Evolutionary conservation across 2,329 filamentous ascomycete species (phyloP).

Genomic region (Leptodontidium sp.): DNA sequence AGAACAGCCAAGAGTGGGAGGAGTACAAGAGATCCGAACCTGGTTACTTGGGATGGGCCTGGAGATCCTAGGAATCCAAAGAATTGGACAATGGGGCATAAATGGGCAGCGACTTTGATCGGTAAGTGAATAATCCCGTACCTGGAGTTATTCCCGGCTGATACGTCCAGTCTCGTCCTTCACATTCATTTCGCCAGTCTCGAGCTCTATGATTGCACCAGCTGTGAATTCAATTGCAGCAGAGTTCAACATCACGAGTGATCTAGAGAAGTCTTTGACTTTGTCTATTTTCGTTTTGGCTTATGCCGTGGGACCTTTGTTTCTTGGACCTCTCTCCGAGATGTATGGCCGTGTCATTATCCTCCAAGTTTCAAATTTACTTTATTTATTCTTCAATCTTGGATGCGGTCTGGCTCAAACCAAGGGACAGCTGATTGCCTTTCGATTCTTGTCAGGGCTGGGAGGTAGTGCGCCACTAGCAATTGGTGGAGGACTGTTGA

Average conservation of each 20-base stretch:
- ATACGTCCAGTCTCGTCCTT: slow-evolving; percentile 52
- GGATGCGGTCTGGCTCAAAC: slow-evolving; percentile 56
- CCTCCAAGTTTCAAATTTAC: slow-evolving; percentile 54
- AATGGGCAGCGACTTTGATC: slow-evolving; percentile 59
- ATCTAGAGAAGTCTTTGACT: slow-evolving; percentile 55
- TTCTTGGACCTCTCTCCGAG: slow-evolving; percentile 70
- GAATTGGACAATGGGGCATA: slow-evolving; percentile 44
- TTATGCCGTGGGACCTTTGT: slow-evolving; percentile 54
- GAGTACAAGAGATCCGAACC: slow-evolving; percentile 39
- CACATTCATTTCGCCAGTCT: slow-evolving; percentile 60
- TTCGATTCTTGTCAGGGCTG: slow-evolving; percentile 57
- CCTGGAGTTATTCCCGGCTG: not conserved
- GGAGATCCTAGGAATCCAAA: slow-evolving; percentile 43
- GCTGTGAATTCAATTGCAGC: slow-evolving; percentile 58
- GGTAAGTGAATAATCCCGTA: slow-evolving; percentile 30
- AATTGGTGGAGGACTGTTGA: slow-evolving; percentile 53
- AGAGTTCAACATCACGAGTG: slow-evolving; percentile 60
- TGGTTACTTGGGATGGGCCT: slow-evolving; percentile 41
- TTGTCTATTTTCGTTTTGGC: slow-evolving; percentile 56
- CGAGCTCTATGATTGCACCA: slow-evolving; percentile 62
- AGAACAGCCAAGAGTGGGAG: slow-evolving; percentile 37
- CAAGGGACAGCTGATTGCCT: slow-evolving; percentile 54
- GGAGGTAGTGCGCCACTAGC: slow-evolving; percentile 56
- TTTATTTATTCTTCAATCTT: slow-evolving; percentile 63
- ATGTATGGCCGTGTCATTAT: slow-evolving; percentile 56